Evolutionary conservation across 2,329 filamentous ascomycete species (phyloP), one percentile per base, ranked within the genome.

Genomic region (Penicillium sp.): DNA sequence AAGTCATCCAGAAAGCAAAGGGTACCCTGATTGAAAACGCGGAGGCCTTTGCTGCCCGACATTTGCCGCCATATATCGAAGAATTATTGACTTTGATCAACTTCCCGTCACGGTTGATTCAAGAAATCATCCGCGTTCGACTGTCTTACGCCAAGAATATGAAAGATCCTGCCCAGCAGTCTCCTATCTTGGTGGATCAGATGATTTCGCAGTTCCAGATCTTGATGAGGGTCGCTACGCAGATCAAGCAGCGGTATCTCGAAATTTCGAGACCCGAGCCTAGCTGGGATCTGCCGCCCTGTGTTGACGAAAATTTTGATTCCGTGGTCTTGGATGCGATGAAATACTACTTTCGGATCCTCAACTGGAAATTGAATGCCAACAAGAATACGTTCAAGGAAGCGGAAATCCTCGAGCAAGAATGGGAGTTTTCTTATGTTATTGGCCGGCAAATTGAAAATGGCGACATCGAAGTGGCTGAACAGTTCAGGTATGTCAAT

Each of bases 311-410:
- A 72, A 92, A 92, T 43, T 99, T 98, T 70, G 95, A 98, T 72
- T 85, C 89, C 36, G 91, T 96, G 18, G 91, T 98, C 10, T 78
- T 99, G 44, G 94, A 97, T 70, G 93, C 94, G 0, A 81, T 99
- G 67, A 96, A 94, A 74, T 98, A 96, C 75, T 99, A 99, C 77
- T 99, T 99, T 83, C 95, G 94, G 75, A 93, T 99, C 85, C 82
- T 99, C 46, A 97, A 98, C 73, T 98, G 93, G 92, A 98, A 98
- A 76, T 81, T 99, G 54, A 93, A 90, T 68, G 91, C 92, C 56
- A 98, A 98, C 81, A 98, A 97, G 75, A 99, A 98, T 78, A 97
- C 93, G 0, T 99, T 99, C 84, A 98, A 98, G 73, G 95, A 99
- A 75, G 95, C 95, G 6, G 95, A 99, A 80, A 89, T 99, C 64